A percentile compares a stretch with the other conserved stretches of the same genome.
These are phyloP conservation scores for Penicillium hordei DNA, from an alignment of 2,329 filamentous ascomycete genomes.

Conservation along the genomic window DNA sequence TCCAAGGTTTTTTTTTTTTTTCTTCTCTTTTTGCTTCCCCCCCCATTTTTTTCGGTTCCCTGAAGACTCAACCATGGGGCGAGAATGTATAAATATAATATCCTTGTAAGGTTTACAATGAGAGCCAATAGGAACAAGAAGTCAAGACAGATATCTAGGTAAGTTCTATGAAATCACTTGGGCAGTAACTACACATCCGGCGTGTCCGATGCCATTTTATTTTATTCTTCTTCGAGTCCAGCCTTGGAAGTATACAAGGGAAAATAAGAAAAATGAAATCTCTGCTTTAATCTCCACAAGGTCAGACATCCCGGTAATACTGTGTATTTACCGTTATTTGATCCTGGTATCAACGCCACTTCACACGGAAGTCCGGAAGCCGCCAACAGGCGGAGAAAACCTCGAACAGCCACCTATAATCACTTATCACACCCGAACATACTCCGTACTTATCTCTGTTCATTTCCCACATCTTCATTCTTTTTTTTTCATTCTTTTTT, in stretches of 20 bases:
- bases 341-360: background rate
- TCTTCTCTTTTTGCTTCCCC: accelerated
- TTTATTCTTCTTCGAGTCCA: background rate
- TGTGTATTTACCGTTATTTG: background rate
- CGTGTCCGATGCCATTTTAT: background rate
- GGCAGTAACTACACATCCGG: too few relatives aligned
- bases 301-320: background rate
- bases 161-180: background rate
- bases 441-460: background rate
- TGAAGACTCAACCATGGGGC: background rate
- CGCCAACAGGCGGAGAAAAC: background rate
- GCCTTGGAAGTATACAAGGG: background rate
- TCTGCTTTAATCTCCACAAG: background rate
- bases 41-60: background rate
- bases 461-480: background rate
- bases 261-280: background rate
- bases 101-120: background rate
- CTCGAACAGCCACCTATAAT: background rate
- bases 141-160: background rate
- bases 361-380: background rate
- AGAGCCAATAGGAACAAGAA: background rate
- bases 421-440: background rate
- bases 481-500: too few relatives aligned
- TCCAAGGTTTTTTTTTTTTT: background rate
- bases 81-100: background rate